Percentiles rank a stretch among this genome's conserved stretches.
Conservation (phyloP, 768 basidiomycete genomes). For the Dendrothele bispora region DNA sequence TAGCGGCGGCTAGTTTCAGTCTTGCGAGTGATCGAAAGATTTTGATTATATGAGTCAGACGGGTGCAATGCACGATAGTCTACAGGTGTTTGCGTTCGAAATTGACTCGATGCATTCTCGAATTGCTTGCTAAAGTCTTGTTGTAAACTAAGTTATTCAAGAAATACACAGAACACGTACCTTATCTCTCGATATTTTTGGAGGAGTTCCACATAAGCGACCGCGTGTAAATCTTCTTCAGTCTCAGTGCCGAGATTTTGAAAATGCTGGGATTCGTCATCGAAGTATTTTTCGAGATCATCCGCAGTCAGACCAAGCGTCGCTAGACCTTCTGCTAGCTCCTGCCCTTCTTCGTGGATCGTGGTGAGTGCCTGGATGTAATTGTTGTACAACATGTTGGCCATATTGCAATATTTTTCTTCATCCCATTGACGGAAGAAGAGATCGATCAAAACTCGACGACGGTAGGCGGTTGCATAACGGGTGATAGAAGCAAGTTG, state of each 20-base stretch:
- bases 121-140: constrained; percentile 10
- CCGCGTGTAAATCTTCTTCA: constrained; percentile 23
- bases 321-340: constrained; percentile 11
- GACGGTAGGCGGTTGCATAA: constrained; percentile 26
- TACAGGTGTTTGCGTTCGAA: constrained; percentile 12
- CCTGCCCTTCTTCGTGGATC: constrained; percentile 15
- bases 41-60: constrained; percentile 10
- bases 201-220: constrained; percentile 32
- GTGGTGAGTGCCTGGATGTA: constrained; percentile 27
- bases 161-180: constrained; percentile 5
- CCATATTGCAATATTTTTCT: constrained; percentile 31
- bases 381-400: constrained; percentile 24
- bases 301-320: constrained; percentile 11
- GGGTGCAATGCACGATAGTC: constrained; percentile 12
- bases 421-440: constrained; percentile 33
- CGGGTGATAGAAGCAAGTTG: constrained; percentile 21
- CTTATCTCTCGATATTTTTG: constrained; percentile 13
- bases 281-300: constrained; percentile 19
- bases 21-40: constrained; percentile 18
- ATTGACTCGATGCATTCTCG: constrained; percentile 9
- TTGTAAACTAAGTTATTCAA: constrained; percentile 6
- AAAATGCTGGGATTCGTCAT: constrained; percentile 26
- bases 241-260: constrained; percentile 22
- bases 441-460: constrained; percentile 26
- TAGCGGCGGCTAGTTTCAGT: constrained; percentile 22